phyloP scores from a whole-genome alignment of 2,329 filamentous ascomycete genomes.

The Botryotinia narcissicola region DNA sequence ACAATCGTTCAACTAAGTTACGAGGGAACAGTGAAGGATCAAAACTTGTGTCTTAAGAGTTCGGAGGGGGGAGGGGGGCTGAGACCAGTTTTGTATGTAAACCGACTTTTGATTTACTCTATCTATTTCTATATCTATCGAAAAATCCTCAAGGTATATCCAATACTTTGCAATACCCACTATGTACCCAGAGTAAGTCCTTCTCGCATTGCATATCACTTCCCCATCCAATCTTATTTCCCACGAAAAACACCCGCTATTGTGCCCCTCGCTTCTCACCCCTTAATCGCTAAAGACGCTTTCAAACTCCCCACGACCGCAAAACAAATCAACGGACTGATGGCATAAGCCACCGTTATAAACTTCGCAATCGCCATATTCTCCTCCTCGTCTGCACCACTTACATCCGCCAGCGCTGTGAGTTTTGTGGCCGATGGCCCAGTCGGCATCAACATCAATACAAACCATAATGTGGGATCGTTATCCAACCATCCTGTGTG shows the following conservation, averaged over 20 bases:
- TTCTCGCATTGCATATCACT: too few species aligned
- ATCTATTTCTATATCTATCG: neutral
- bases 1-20: neutral
- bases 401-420: conserved; percentile 46
- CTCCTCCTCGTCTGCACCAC: conserved; percentile 41
- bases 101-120: neutral
- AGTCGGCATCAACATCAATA: conserved; percentile 49
- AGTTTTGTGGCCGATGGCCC: conserved; percentile 50
- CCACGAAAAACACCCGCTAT: neutral
- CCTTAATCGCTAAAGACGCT: conserved; percentile 35
- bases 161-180: neutral
- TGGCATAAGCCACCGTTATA: conserved; percentile 43
- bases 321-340: conserved; percentile 41
- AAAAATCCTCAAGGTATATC: neutral
- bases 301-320: conserved; percentile 41
- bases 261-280: neutral
- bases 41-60: neutral
- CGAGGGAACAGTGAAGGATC: neutral
- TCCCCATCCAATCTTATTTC: neutral
- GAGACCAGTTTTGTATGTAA: neutral
- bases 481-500: conserved; percentile 50
- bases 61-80: too few species aligned
- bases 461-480: conserved; percentile 66
- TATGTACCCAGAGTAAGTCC: neutral
- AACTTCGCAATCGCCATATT: conserved; percentile 46